Conservation (phyloP, 495 filamentous ascomycete species). For the Platismatia glauca region DNA sequence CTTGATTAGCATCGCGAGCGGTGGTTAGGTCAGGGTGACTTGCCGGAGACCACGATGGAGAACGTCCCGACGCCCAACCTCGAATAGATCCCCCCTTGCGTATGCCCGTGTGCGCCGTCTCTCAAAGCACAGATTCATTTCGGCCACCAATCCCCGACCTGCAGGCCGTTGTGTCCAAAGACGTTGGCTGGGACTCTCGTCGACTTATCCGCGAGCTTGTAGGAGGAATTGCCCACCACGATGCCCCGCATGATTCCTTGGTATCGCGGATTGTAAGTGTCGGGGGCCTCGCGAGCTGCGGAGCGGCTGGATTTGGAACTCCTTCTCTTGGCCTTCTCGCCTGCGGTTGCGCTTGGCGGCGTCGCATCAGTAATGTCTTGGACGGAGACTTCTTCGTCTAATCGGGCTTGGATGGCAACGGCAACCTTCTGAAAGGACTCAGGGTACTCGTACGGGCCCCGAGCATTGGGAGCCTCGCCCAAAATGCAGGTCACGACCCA, state of each 20-base stretch:
- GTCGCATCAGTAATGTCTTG: not conserved
- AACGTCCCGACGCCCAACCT: conserved; percentile 36
- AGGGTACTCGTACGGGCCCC: conserved; percentile 4
- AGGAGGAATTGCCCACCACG: not conserved
- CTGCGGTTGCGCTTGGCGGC: not conserved
- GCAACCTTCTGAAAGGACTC: conserved; percentile 4
- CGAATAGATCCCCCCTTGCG: conserved; percentile 39
- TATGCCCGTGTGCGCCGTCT: conserved; percentile 42
- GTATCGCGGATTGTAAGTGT: not conserved
- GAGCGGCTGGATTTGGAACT: not conserved
- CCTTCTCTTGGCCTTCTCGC: too few species aligned
- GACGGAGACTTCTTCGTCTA: not conserved
- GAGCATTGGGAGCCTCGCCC: conserved; percentile 1
- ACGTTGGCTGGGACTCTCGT: conserved; percentile 4
- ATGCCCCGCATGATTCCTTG: conserved; percentile 20
- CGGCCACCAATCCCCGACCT: conserved; percentile 44
- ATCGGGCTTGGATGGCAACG: not conserved
- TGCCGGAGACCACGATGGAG: conserved; percentile 31
- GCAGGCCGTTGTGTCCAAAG: conserved; percentile 39
- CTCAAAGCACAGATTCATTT: conserved; percentile 38
- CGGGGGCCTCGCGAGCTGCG: not conserved
- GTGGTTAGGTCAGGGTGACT: not conserved
- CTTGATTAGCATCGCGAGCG: conserved; percentile 15
- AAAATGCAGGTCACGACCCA: not conserved
- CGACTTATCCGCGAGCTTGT: not conserved